Conservation (phyloP, 2,329 filamentous ascomycete species). For the Ascochyta rabiei region DNA sequence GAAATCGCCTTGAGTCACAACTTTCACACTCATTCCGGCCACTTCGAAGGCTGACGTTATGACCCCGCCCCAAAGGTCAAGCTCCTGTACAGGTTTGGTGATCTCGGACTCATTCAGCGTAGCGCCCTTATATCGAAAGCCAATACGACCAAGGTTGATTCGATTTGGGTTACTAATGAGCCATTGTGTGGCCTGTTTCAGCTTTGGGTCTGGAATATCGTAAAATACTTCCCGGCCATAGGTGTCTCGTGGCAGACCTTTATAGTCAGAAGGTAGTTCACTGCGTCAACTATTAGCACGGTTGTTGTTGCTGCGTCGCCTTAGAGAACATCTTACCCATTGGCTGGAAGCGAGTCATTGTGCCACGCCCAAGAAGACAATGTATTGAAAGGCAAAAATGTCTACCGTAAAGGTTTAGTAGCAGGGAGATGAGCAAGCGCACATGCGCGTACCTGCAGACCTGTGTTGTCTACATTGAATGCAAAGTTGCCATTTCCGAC, state of each 20-base stretch:
- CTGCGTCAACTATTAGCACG: conserved; percentile 6
- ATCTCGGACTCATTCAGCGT: conserved; percentile 24
- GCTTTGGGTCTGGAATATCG: conserved; percentile 48
- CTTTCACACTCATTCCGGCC: conserved; percentile 47
- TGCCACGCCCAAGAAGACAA: conserved; percentile 54
- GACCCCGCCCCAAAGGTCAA: conserved; percentile 58
- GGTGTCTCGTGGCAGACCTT: conserved; percentile 49
- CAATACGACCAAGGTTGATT: conserved; percentile 56
- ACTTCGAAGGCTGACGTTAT: conserved; percentile 55
- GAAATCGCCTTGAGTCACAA: conserved; percentile 55
- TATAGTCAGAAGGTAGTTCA: conserved; percentile 30
- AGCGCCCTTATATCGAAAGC: conserved; percentile 51
- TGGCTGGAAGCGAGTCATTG: conserved; percentile 51
- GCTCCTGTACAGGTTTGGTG: conserved; percentile 42
- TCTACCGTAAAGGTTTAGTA: conserved; percentile 17
- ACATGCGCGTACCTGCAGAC: conserved; percentile 44
- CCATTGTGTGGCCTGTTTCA: conserved; percentile 56
- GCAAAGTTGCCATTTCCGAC: conserved; percentile 57
- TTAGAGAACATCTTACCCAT: conserved; percentile 30
- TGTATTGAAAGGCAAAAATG: conserved; percentile 49
- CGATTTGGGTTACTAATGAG: conserved; percentile 60
- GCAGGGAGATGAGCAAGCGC: too few species aligned
- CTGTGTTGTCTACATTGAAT: conserved; percentile 54
- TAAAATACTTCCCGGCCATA: conserved; percentile 52
- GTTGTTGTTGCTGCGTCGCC: not conserved